These are phyloP conservation scores for Peniophora sp. DNA, from an alignment of 1,284 basidiomycete species.

Conservation along the genomic window DNA sequence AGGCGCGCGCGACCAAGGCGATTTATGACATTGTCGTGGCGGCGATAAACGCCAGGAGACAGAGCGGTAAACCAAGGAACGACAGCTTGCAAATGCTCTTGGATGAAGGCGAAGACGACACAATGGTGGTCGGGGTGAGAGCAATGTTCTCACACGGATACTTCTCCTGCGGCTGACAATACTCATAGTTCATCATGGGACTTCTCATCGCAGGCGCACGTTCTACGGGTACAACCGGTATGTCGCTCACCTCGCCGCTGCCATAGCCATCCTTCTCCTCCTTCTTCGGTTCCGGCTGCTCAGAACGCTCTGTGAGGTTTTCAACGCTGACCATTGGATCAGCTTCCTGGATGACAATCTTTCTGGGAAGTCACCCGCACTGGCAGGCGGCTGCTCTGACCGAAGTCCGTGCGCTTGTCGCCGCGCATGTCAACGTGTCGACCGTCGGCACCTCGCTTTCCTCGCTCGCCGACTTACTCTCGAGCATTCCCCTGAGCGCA, in stretches of 20 bases:
- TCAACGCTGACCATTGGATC: constrained; percentile 11
- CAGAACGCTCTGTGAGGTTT: background rate
- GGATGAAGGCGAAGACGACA: constrained; percentile 55
- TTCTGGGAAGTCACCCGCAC: constrained; percentile 52
- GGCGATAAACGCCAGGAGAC: constrained; percentile 45
- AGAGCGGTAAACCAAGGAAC: constrained; percentile 45
- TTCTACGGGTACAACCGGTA: constrained; percentile 65
- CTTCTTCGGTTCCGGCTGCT: too few relatives aligned
- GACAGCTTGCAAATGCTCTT: constrained; percentile 68
- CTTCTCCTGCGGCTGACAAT: constrained; percentile 1
- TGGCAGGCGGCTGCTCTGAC: constrained; percentile 50
- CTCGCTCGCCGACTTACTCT: constrained; percentile 39
- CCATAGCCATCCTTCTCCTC: background rate
- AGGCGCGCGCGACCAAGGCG: constrained; percentile 60
- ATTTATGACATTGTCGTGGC: constrained; percentile 60
- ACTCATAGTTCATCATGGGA: constrained; percentile 65
- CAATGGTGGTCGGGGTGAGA: constrained; percentile 62
- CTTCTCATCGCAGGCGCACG: constrained; percentile 66
- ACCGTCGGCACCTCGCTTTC: constrained; percentile 11
- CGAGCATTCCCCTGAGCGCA: constrained; percentile 52
- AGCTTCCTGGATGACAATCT: constrained; percentile 68
- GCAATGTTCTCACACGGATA: constrained; percentile 10
- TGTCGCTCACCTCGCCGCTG: constrained; percentile 12
- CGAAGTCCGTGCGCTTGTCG: constrained; percentile 57
- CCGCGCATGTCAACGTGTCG: constrained; percentile 35